phyloP scores from a whole-genome alignment of 2,329 filamentous ascomycete species.

The Macrophomina tecta region DNA sequence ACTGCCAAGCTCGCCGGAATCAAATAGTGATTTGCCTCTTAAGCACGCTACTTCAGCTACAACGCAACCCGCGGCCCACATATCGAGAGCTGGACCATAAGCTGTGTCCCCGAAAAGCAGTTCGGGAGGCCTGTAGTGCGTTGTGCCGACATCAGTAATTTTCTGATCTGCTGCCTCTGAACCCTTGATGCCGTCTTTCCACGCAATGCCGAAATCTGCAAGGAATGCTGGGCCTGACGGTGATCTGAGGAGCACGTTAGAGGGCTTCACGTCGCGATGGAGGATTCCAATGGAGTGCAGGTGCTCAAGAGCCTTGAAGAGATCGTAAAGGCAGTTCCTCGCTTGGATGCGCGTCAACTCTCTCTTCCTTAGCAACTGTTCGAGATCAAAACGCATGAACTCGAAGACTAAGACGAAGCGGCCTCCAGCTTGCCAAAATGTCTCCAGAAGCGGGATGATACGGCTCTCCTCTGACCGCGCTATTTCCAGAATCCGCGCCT shows the following conservation, averaged over 20 bases:
- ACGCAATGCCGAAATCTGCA: conserved; percentile 91
- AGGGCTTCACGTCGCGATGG: conserved; percentile 93
- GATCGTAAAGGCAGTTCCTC: conserved; percentile 64
- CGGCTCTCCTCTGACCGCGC: conserved; percentile 58
- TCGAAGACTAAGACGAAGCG: conserved; percentile 84
- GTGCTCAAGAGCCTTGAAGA: conserved; percentile 73
- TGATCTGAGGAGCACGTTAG: conserved; percentile 77
- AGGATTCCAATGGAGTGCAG: conserved; percentile 80
- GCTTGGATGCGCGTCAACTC: conserved; percentile 49
- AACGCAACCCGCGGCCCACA: conserved; percentile 88
- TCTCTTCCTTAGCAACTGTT: conserved; percentile 64
- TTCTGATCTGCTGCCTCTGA: conserved; percentile 73
- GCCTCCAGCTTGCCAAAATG: conserved; percentile 72
- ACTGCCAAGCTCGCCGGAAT: conserved; percentile 87
- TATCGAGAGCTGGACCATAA: conserved; percentile 77
- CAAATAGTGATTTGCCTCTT: conserved; percentile 71
- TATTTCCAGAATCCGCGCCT: conserved; percentile 73
- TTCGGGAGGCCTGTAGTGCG: conserved; percentile 88
- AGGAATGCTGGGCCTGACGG: conserved; percentile 75
- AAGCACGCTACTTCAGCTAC: conserved; percentile 74
- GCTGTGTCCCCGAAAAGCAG: conserved; percentile 80
- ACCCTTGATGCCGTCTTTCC: conserved; percentile 65
- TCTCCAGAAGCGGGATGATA: conserved; percentile 73
- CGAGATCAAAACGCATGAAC: conserved; percentile 77
- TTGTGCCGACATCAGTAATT: conserved; percentile 92